Conservation (phyloP, 2,329 filamentous ascomycete species). For the Pseudopithomyces maydicus region DNA sequence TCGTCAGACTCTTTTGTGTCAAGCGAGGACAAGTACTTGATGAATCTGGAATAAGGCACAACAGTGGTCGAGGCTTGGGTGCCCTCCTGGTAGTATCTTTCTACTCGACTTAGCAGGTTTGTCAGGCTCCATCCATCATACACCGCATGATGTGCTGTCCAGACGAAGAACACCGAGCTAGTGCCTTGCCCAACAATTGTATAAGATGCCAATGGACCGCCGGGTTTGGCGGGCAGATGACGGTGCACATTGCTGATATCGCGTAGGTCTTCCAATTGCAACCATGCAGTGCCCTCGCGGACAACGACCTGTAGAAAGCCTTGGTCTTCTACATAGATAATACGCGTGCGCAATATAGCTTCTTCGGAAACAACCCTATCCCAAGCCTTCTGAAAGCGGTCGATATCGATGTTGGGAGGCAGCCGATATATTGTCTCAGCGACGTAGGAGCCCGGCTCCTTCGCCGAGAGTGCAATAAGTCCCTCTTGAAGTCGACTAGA, state of each 20-base stretch:
- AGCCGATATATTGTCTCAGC: conserved; percentile 48
- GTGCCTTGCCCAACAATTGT: conserved; percentile 27
- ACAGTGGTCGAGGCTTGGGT: conserved; percentile 12
- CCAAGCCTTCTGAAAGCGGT: conserved; percentile 53
- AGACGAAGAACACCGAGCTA: conserved; percentile 32
- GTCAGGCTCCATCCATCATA: conserved; percentile 45
- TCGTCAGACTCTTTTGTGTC: conserved; percentile 31
- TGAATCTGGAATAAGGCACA: conserved; percentile 37
- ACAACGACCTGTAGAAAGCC: conserved; percentile 42
- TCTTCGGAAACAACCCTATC: conserved; percentile 49
- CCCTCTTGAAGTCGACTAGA: conserved; percentile 40
- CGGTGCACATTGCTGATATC: conserved; percentile 34
- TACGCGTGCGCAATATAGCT: conserved; percentile 55
- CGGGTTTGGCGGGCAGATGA: conserved; percentile 33
- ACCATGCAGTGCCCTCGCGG: conserved; percentile 27
- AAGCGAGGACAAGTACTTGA: conserved; percentile 34
- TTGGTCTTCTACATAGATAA: conserved; percentile 35
- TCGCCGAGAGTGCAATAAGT: conserved; percentile 36
- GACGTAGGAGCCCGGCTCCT: conserved; percentile 39
- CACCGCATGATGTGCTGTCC: conserved; percentile 44
- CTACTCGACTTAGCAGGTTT: conserved; percentile 31
- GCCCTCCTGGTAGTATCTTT: conserved; percentile 24
- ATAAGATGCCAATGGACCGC: conserved; percentile 30
- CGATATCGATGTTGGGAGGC: conserved; percentile 31
- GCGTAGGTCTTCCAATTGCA: conserved; percentile 18